Conservation (phyloP, 441 rosid genomes). For the Rhodomyrtus psidioides region DNA sequence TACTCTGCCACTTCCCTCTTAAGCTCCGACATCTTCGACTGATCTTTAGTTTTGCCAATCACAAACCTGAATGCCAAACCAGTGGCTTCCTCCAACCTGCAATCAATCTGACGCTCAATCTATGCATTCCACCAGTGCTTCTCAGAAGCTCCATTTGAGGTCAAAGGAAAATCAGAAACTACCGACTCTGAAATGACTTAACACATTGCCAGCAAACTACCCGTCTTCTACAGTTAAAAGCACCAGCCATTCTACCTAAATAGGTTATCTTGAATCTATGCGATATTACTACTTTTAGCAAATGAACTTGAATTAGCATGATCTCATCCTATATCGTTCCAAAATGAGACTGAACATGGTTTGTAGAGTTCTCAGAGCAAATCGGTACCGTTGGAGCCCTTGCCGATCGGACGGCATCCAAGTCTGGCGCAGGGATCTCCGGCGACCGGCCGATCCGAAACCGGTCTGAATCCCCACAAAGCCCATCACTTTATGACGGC, state of each 20-base stretch:
- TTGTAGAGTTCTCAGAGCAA: background rate
- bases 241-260: background rate
- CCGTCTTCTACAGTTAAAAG: background rate
- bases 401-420: conserved; percentile 89
- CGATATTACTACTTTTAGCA: background rate
- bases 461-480: conserved; percentile 94
- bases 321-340: background rate
- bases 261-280: background rate
- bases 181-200: background rate
- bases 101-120: background rate
- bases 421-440: conserved; percentile 70
- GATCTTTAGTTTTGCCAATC: conserved; percentile 60
- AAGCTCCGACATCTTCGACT: conserved; percentile 52
- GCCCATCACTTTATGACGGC: conserved; percentile 73
- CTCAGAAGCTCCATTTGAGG: background rate
- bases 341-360: background rate
- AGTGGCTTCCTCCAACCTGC: conserved; percentile 86
- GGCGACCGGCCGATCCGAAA: conserved; percentile 56
- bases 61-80: conserved; percentile 78
- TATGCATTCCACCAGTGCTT: background rate
- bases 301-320: background rate
- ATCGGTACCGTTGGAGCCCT: conserved; percentile 63
- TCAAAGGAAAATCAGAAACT: background rate
- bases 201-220: background rate
- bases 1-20: conserved; percentile 57